These are phyloP conservation scores for Trichoderma oligosporum DNA, from an alignment of 2,329 filamentous ascomycete genomes.

Conservation along the genomic window DNA sequence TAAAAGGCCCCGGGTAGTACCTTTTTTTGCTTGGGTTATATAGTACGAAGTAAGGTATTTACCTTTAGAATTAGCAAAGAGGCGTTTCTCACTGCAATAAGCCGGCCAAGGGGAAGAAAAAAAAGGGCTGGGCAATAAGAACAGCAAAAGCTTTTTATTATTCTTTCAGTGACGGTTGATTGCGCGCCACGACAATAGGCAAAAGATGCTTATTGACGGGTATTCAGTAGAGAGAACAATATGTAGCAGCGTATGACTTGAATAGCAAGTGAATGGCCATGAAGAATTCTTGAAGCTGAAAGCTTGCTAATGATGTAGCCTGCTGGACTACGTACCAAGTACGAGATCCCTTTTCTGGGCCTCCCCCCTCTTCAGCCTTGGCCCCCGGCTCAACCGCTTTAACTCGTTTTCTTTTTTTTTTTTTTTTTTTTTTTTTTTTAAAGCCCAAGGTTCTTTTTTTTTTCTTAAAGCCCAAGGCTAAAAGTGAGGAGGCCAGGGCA, in stretches of 20 bases:
- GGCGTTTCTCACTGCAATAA: slow-evolving; percentile 12
- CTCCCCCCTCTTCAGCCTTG: slow-evolving; percentile 15
- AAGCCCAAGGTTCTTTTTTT: not conserved
- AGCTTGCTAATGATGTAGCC: slow-evolving; percentile 14
- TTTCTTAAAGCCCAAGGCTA: slow-evolving; percentile 1
- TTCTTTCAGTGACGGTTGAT: not conserved
- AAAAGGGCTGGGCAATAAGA: not conserved
- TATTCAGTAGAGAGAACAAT: not conserved
- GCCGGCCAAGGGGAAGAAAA: not conserved
- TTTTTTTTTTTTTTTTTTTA: not conserved
- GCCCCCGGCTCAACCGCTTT: slow-evolving; percentile 13
- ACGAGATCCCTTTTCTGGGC: slow-evolving; percentile 17
- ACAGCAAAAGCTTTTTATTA: not conserved
- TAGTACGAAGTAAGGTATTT: slow-evolving; percentile 1
- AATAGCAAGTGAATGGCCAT: not conserved
- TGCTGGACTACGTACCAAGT: not conserved
- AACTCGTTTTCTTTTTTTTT: not conserved
- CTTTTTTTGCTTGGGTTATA: not conserved
- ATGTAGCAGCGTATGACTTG: not conserved
- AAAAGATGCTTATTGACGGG: no score
- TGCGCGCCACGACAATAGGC: slow-evolving; percentile 13
- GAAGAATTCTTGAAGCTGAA: not conserved
- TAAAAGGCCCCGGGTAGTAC: slow-evolving; percentile 3
- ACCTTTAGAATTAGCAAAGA: not conserved
- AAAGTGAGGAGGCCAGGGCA: not conserved